phyloP scores from a whole-genome alignment of 1,139 yeast species.

The Sugiyamaella xylanicola region DNA sequence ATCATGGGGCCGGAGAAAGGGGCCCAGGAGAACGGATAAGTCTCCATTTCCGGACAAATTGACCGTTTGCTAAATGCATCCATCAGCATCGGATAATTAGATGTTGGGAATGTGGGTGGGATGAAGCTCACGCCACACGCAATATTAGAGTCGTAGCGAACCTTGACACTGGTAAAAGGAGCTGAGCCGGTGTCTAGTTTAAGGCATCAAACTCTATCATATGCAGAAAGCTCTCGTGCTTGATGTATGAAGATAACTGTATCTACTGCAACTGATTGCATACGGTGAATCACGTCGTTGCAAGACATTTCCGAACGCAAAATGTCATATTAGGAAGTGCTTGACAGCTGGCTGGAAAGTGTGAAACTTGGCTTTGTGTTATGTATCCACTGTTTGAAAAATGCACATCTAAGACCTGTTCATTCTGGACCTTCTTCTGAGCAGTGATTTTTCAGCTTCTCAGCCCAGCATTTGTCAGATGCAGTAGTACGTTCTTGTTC shows the following conservation, averaged over 20 bases:
- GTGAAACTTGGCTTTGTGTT: neutral
- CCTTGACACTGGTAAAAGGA: neutral
- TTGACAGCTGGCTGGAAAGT: neutral
- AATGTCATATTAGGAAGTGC: neutral
- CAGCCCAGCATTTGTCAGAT: too few relatives aligned
- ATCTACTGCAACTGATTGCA: neutral
- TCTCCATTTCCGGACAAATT: too few relatives aligned
- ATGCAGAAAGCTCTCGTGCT: neutral
- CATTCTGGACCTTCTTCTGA: too few relatives aligned
- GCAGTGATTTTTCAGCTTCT: too few relatives aligned
- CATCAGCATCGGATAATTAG: neutral
- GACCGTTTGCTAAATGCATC: too few relatives aligned
- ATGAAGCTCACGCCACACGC: neutral
- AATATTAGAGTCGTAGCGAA: neutral
- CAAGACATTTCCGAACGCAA: neutral
- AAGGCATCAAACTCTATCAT: neutral
- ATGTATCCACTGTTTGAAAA: slow-evolving; percentile 1
- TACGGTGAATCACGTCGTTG: neutral
- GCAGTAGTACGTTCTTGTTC: too few relatives aligned
- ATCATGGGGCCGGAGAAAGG: too few relatives aligned
- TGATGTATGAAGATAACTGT: neutral
- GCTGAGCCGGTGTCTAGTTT: too few relatives aligned
- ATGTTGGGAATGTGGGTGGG: neutral
- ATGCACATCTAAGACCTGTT: neutral
- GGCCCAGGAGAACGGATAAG: too few relatives aligned